phyloP scores from a whole-genome alignment of 139 green algal genomes.

The Chlamydomonas sp. region DNA sequence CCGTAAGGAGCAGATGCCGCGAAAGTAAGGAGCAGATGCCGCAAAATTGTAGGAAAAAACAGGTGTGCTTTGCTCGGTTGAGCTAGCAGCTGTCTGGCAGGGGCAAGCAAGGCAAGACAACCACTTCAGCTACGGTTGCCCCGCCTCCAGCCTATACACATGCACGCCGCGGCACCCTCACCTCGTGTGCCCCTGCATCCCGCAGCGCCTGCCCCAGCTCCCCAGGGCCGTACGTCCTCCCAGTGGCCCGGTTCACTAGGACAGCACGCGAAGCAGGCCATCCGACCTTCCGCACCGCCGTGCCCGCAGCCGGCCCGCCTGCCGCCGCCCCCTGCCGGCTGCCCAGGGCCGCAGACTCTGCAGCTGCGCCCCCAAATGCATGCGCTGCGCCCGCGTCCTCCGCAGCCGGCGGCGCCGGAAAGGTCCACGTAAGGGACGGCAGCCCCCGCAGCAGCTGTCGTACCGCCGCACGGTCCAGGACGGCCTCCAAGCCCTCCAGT shows the following conservation, averaged over 20 bases:
- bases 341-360: too few species aligned
- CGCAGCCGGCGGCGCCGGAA: slow-evolving; percentile 4
- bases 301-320: neutral
- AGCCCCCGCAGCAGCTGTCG: slow-evolving; percentile 14
- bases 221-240: neutral
- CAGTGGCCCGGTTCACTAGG: neutral
- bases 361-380: neutral
- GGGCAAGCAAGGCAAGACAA: too few species aligned
- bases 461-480: neutral
- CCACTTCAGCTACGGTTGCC: neutral
- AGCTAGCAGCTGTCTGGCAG: neutral
- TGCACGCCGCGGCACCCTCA: neutral
- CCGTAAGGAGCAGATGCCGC: neutral
- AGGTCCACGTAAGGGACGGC: slow-evolving; percentile 23
- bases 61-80: neutral
- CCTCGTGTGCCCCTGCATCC: slow-evolving; percentile 16
- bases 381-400: neutral
- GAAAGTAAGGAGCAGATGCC: neutral
- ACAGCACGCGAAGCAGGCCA: neutral
- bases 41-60: neutral
- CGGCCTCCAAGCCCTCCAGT: slow-evolving; percentile 24
- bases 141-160: neutral
- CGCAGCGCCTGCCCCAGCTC: slow-evolving; percentile 24
- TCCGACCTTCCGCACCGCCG: neutral
- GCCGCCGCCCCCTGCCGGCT: too few species aligned